phyloP scores from a whole-genome alignment of 163 green algal species.

The Chlorella variabilis region DNA sequence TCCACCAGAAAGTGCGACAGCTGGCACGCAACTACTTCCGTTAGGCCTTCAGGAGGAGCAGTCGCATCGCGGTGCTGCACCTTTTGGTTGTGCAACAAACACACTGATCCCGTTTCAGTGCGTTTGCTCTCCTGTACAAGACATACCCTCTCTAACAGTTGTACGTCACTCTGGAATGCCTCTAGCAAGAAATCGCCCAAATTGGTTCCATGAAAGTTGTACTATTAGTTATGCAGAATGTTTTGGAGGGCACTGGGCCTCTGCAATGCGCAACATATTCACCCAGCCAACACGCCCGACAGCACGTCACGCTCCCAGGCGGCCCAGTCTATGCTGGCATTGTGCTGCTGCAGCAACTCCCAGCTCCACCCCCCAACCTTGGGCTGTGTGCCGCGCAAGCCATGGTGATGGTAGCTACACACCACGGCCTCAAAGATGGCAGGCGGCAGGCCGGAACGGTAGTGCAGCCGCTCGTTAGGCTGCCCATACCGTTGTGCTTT shows the following conservation, averaged over 20 bases:
- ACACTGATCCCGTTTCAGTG: too few species aligned
- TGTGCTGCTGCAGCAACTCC: conserved; percentile 65
- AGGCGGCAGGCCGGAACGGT: conserved; percentile 53
- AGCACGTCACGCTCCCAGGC: conserved; percentile 19
- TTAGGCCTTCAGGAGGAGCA: conserved; percentile 2
- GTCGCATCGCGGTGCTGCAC: too few species aligned
- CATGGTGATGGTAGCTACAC: conserved; percentile 61
- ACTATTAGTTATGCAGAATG: too few species aligned
- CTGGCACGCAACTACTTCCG: conserved; percentile 59
- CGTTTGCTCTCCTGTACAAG: too few species aligned
- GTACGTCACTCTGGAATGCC: too few species aligned
- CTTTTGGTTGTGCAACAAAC: too few species aligned
- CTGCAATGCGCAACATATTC: too few species aligned
- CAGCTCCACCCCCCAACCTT: conserved; percentile 62
- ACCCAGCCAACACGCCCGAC: conserved; percentile 5
- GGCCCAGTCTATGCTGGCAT: conserved; percentile 51
- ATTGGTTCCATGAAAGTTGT: too few species aligned
- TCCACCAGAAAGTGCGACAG: conserved; percentile 78
- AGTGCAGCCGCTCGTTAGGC: conserved; percentile 58
- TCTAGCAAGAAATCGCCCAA: too few species aligned
- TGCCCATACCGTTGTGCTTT: conserved; percentile 64
- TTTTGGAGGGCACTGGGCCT: too few species aligned
- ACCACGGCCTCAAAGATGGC: conserved; percentile 54
- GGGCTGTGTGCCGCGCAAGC: conserved; percentile 41
- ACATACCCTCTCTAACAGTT: too few species aligned